Evolutionary conservation across 306 rosid species (phyloP).

Genomic region (Cyclanthera cordifolia): DNA sequence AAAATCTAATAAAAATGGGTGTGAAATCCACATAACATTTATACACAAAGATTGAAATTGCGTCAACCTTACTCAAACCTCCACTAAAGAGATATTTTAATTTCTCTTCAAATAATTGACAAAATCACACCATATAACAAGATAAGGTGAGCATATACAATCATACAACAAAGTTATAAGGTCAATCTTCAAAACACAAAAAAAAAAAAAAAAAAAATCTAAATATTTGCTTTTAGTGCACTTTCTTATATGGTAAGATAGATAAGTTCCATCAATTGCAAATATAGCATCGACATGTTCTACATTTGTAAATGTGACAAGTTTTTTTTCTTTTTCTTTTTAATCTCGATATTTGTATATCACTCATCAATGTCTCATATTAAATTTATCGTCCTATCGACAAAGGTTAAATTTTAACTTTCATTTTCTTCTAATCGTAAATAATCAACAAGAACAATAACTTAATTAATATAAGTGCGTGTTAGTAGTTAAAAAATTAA

Average conservation of each 20-base stretch:
- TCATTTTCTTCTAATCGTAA: too few relatives aligned
- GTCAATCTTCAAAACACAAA: not conserved
- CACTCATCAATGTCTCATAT: too few relatives aligned
- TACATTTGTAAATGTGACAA: not conserved
- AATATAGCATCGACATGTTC: not conserved
- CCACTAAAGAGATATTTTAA: not conserved
- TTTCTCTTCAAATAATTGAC: not conserved
- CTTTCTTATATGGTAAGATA: not conserved
- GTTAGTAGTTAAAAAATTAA: too few relatives aligned
- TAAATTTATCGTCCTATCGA: too few relatives aligned
- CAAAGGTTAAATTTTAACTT: too few relatives aligned
- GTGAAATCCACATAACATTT: not conserved
- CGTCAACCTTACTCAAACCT: slow-evolving; percentile 5
- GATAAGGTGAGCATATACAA: not conserved
- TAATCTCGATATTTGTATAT: too few relatives aligned
- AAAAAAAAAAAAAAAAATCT: too few relatives aligned
- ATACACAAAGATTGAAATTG: not conserved
- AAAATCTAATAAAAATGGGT: not conserved
- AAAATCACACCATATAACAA: not conserved
- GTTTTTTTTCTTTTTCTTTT: too few relatives aligned
- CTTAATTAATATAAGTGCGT: too few relatives aligned
- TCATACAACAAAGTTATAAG: not conserved
- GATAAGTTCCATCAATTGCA: not conserved
- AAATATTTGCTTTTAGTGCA: not conserved
- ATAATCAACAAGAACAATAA: too few relatives aligned